Conservation (phyloP, 2,329 filamentous ascomycete genomes). For the Didymella segeticola region DNA sequence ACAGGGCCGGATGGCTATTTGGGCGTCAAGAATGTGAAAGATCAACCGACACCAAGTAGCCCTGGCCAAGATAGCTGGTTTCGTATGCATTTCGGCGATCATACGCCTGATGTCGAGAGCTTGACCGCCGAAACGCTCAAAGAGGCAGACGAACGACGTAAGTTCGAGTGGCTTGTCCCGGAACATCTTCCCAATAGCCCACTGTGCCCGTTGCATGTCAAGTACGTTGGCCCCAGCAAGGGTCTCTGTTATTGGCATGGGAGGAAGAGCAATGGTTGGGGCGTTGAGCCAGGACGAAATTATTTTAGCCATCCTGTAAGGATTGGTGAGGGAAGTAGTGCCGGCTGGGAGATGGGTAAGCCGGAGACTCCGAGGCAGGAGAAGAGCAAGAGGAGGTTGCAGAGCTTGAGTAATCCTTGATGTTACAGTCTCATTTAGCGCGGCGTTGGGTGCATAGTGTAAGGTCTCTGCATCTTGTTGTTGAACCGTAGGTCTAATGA, state of each 20-base stretch:
- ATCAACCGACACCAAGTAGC: not conserved
- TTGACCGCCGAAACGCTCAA: slow-evolving; percentile 16
- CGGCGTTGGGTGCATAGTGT: not conserved
- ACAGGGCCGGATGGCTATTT: slow-evolving; percentile 16
- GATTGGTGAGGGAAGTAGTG: not conserved
- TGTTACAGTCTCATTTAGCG: not conserved
- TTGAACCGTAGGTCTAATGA: not conserved
- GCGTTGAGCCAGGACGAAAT: not conserved
- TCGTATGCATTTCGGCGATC: slow-evolving; percentile 14
- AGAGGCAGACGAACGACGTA: slow-evolving; percentile 35
- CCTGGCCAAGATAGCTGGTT: slow-evolving; percentile 22
- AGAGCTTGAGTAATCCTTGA: slow-evolving; percentile 22
- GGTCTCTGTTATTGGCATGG: slow-evolving; percentile 54
- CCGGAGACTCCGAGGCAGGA: slow-evolving; percentile 1
- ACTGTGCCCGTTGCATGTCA: slow-evolving; percentile 52
- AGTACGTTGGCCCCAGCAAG: slow-evolving; percentile 47
- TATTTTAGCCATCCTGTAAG: slow-evolving; percentile 2
- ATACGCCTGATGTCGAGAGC: slow-evolving; percentile 5
- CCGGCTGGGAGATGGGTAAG: slow-evolving; percentile 12
- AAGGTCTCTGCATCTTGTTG: not conserved
- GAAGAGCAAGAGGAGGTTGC: slow-evolving; percentile 26
- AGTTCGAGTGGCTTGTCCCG: slow-evolving; percentile 51
- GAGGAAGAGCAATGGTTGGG: slow-evolving; percentile 16
- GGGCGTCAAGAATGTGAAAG: no score
- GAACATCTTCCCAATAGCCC: slow-evolving; percentile 55